Base-by-base conservation (phyloP, 805 yeast species). In the Saccharomycopsis olivae region DNA sequence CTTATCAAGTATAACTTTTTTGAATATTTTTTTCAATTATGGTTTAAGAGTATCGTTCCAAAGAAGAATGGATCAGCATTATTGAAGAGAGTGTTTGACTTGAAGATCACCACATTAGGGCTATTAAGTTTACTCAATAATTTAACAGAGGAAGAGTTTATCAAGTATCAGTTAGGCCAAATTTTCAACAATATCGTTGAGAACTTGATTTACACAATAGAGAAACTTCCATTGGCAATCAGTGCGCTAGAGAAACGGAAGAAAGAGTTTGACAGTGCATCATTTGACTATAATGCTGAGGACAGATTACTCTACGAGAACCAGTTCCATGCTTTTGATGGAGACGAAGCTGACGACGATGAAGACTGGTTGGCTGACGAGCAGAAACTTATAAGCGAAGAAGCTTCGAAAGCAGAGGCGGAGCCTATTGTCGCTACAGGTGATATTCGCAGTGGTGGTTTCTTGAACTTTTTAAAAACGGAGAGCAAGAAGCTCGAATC, bases 91-190 rank as follows among this genome's bases (percentile, higher is more conserved):
- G 94, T 85, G 2, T 83, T 71, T 52, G 97, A 89, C 58, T 66
- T 85, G 56, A 88, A 87, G 58, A 59, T 89, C 32, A 74, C 84
- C 1, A 62, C 74, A 2, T 58, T 89, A 48, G 94, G 92, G 0
- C 54, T 81, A 17, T 57, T 88, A 43, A 64, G 74, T 9, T 43
- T 84, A 11, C 35, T 69, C 11, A 47, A 54, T 6, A 49, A 52
- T 16, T 29, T 61, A 15, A 42, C 60, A 3, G 35, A 51, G 2
- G 54, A 56, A 2, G 60, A 59, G 10, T 36, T 58, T 18, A 49
- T 52, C 1, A 48, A 56, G 9, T 51, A 65, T 25, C 61, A 66
- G 13, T 44, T 73, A 15, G 55, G 53, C 10, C 43, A 56, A 2
- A 47, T 66, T 14, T 53, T 68, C n/a, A 64, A 73, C 6, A 66